Evolutionary conservation across 2,329 filamentous ascomycete species (phyloP).

Genomic region (Monilinia laxa): DNA sequence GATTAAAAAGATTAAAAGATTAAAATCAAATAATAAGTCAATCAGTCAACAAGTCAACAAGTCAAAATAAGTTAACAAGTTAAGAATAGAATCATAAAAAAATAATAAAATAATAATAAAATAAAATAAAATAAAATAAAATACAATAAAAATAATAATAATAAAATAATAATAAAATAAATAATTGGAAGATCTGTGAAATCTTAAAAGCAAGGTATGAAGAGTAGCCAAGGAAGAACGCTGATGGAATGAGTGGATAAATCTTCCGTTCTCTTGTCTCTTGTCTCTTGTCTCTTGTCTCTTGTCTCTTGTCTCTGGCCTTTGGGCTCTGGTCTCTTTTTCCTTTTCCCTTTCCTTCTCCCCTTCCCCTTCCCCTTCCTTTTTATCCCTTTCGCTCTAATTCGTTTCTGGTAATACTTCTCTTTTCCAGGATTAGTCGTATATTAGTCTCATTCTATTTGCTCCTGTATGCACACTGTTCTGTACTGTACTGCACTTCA

Average conservation of each 20-base stretch:
- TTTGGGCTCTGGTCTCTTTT: no score
- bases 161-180: no score
- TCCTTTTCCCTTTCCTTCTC: not conserved
- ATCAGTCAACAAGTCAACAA: no score
- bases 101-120: no score
- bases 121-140: no score
- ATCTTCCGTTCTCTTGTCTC: not conserved
- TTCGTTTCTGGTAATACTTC: slow-evolving; percentile 6
- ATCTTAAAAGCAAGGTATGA: not conserved
- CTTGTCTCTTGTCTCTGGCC: not conserved
- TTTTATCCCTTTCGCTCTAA: not conserved
- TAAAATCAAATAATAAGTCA: no score
- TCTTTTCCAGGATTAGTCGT: not conserved
- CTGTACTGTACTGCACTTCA: no score
- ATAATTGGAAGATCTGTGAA: not conserved
- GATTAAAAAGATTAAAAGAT: no score
- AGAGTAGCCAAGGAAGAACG: slow-evolving; percentile 13
- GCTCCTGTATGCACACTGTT: no score
- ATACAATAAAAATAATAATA: no score
- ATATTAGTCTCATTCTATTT: not conserved
- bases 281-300: not conserved
- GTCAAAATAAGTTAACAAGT: no score
- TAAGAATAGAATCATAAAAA: no score
- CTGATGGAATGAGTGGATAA: slow-evolving; percentile 6
- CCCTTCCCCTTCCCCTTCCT: not conserved